Base-by-base conservation (phyloP, 352 stramenopile genomes). In the Pythium aquatile region DNA sequence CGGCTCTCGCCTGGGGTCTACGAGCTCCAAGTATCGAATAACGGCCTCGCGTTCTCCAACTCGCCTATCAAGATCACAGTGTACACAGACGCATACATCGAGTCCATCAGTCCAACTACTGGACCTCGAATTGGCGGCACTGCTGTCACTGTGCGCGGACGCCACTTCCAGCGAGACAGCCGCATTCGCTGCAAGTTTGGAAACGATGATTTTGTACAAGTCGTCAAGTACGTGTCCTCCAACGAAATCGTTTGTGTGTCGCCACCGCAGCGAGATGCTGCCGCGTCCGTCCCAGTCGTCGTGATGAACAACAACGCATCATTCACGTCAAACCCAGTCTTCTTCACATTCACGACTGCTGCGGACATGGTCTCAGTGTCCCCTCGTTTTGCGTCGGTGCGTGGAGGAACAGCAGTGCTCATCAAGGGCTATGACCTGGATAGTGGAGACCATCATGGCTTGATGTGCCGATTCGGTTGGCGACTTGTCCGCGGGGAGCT, bases 121-220 rank as follows among this genome's bases (percentile, higher is more conserved):
- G 94, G 94, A 0, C 85, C 91, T 26, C 69, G 84, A 55, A 75
- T 66, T 20, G 92, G 91, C 35, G 90, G 80, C 29, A 98, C 92
- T 1, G 61, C 72, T 3, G 85, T 98, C 13, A 97, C 75, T 29
- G 67, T 98, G 4, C 78, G 88, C 24, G 93, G 94, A 10, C 82
- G 81, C 60, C 75, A 97, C 56, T 98, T 98, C 60, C 75, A 61
- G 29, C 74, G 73, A 10, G 76, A 76, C 13, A 68, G 69, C 0
- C n/a, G 51, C 2, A 68, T 96, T 39, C 63, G 69, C 7, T 98
- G 93, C 66, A 73, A 74, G 33, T 98, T 98, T 83, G 94, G 90
- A 4, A 70, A 78, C 24, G 54, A 74, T 2, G 70, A 63, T 13
- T 35, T 58, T 2, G 58, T 74, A 16, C 78, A 80, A 55, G 68